Percentiles rank a stretch among this genome's conserved stretches.
Evolutionary conservation across 257 asterid species (phyloP).

Genomic region (Eustoma russellianum): DNA sequence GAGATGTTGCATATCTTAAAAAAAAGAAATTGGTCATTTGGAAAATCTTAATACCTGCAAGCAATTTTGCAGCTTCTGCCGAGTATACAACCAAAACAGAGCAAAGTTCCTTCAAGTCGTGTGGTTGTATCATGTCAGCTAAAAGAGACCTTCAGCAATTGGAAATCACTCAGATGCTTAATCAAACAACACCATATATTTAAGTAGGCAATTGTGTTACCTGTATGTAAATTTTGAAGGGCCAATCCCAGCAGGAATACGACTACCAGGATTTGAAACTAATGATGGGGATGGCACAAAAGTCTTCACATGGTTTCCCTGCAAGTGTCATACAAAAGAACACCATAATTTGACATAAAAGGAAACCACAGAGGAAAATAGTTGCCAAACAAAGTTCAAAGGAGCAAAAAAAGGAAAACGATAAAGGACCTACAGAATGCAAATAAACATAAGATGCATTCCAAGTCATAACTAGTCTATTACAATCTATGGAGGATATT

Average conservation of each 20-base stretch:
- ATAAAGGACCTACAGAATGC: too few species aligned
- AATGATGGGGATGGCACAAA: constrained; percentile 43
- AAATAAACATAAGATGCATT: too few species aligned
- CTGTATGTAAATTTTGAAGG: constrained; percentile 85
- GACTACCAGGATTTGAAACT: constrained; percentile 44
- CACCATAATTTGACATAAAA: not conserved
- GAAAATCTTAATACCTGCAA: constrained; percentile 51
- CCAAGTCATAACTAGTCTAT: too few species aligned
- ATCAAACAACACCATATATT: not conserved
- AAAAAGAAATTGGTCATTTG: not conserved
- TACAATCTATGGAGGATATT: not conserved
- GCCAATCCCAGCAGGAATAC: constrained; percentile 48
- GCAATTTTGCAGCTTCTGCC: constrained; percentile 77
- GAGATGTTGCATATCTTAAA: not conserved
- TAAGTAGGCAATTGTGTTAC: constrained; percentile 30
- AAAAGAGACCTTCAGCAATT: constrained; percentile 66
- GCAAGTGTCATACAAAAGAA: constrained; percentile 11
- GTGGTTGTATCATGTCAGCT: constrained; percentile 90
- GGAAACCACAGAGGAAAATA: not conserved
- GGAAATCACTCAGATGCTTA: constrained; percentile 29
- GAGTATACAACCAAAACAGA: constrained; percentile 87
- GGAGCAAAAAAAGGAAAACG: too few species aligned
- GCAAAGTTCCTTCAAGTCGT: constrained; percentile 92
- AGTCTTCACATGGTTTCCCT: constrained; percentile 58
- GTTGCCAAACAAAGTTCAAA: too few species aligned